Evolutionary conservation across 176 grass and related monocot species (phyloP), one percentile per base, ranked within the genome.

Genomic region (Typha latifolia): DNA sequence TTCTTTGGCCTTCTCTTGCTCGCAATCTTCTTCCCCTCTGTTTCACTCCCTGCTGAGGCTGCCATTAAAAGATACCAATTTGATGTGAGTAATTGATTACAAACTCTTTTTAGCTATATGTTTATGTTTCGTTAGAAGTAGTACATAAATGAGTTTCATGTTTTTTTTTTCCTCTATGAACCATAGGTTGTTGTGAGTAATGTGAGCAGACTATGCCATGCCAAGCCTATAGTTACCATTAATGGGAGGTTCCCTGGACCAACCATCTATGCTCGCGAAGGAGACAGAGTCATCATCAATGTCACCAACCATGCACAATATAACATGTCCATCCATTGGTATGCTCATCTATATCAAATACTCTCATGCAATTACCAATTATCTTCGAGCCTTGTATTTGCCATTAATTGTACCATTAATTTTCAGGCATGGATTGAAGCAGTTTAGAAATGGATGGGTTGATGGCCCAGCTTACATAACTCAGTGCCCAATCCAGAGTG

Each of bases 401-500:
- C 15, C 12, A 52, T 56, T 56, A n/a, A 8, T 56, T 56, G 15
- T n/a, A 56, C 51, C 18, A 20, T 19, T 52, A 52, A 14, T 14
- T 50, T 29, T 62, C 52, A 88, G 85, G 85, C 85, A 88, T 48
- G 85, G 85, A 0, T 27, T 88, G 12, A 63, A 77, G 22, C 85
- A 88, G 77, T 32, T 74, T 18, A 66, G 49, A 71, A 88, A 74
- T 13, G 74, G 81, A 0, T 88, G 85, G 85, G 85, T 81, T 62
- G 85, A 88, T 51, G 85, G 85, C 0, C 77, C 85, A 51, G 74
- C 61, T 34, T 62, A 80, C 77, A 82, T 88, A 27, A 68, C 85
- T 37, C 85, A 88, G 77, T 88, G 85, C 74, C 81, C 80, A 68
- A 68, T 68, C 18, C 43, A 8, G 73, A 77, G 77, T 0, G 85